Evolutionary conservation across 495 filamentous ascomycete species (phyloP).

Genomic region (Wilcoxina mikolae): DNA sequence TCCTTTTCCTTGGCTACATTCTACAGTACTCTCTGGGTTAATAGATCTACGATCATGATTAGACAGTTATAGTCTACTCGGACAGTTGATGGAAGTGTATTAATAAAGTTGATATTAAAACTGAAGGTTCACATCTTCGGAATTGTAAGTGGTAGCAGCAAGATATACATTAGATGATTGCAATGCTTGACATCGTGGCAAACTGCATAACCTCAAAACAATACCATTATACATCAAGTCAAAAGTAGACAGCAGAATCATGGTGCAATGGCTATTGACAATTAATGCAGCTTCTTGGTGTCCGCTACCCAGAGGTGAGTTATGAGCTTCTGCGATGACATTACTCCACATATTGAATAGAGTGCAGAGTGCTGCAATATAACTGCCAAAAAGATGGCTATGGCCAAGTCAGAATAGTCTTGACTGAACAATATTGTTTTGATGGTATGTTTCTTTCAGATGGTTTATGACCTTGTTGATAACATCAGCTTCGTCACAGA

Average conservation of each 20-base stretch:
- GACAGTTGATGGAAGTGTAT: background rate
- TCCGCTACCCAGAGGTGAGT: background rate
- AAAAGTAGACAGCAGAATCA: background rate
- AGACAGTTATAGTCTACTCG: background rate
- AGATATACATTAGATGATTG: background rate
- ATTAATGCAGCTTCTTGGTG: background rate
- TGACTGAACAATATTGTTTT: background rate
- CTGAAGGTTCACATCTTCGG: background rate
- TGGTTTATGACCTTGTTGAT: too few species aligned
- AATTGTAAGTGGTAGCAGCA: background rate
- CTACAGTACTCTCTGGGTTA: background rate
- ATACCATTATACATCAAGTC: background rate
- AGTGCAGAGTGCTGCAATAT: background rate
- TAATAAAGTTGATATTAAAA: background rate
- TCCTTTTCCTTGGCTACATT: background rate
- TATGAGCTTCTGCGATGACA: background rate
- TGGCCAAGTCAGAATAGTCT: background rate
- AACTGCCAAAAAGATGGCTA: background rate
- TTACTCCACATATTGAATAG: background rate
- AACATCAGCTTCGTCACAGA: too few species aligned
- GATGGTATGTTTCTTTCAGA: too few species aligned
- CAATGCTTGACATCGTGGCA: background rate
- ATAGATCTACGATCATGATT: background rate
- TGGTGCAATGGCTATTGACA: background rate
- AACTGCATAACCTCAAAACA: background rate